A percentile compares a stretch with the other conserved stretches of the same genome.
Conservation (phyloP, 1,139 yeast species). For the Kluyveromyces sp. region DNA sequence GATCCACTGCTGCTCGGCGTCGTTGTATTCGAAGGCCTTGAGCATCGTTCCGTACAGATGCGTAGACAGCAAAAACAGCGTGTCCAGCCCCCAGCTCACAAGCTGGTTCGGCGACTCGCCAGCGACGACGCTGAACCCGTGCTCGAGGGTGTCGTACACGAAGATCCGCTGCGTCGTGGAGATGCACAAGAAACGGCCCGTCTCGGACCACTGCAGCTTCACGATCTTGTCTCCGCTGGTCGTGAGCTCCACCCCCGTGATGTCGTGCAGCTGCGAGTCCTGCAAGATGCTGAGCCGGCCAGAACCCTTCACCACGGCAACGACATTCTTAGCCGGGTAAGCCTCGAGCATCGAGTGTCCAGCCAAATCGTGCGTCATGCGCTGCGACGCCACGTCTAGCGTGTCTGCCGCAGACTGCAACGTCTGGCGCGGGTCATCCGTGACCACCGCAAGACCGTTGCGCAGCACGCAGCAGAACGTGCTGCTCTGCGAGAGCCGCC, state of each 20-base stretch:
- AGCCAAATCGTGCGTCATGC: conserved; percentile 2
- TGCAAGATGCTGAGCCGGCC: neutral
- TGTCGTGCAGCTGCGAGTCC: conserved; percentile 1
- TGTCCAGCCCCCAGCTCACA: conserved; percentile 11
- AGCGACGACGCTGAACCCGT: conserved; percentile 10
- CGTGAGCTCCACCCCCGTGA: conserved; percentile 5
- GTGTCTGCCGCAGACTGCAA: neutral
- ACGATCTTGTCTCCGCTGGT: conserved; percentile 2
- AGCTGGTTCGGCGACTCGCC: conserved; percentile 3
- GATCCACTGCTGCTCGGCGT: conserved; percentile 15
- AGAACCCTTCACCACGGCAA: conserved; percentile 2
- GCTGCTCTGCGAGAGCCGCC: conserved; percentile 1
- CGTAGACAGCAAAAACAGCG: conserved; percentile 17
- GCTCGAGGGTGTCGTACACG: conserved; percentile 9
- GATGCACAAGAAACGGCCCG: conserved; percentile 4
- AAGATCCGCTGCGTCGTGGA: conserved; percentile 11
- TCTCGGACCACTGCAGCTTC: conserved; percentile 3
- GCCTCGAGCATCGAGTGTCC: neutral
- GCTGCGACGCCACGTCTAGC: neutral
- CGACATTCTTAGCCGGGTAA: neutral
- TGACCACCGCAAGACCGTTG: neutral
- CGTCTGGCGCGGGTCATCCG: neutral
- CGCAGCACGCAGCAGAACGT: conserved; percentile 1
- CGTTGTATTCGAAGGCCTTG: conserved; percentile 15
- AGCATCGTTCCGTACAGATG: conserved; percentile 23